Conservation (phyloP, 2,329 filamentous ascomycete species). For the Pseudovirgaria hyperparasitica region DNA sequence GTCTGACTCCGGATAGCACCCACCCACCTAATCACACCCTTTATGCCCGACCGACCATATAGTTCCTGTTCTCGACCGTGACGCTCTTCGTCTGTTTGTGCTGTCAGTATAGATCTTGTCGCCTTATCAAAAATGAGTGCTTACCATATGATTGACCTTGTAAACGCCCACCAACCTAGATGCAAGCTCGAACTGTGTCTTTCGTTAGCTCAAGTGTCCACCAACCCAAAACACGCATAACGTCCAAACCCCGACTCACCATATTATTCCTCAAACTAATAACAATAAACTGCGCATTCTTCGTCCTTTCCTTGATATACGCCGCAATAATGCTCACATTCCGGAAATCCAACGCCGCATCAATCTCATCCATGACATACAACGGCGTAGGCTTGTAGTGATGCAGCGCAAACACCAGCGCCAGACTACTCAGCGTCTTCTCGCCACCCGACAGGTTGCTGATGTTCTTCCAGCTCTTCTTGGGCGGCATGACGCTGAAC, state of each 20-base stretch:
- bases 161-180: conserved; percentile 90
- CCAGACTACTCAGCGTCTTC: conserved; percentile 88
- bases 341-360: conserved; percentile 92
- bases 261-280: conserved; percentile 98
- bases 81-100: conserved; percentile 38
- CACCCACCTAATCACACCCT: no score
- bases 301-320: conserved; percentile 98
- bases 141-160: conserved; percentile 93
- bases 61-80: conserved; percentile 39
- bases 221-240: neutral
- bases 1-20: no score
- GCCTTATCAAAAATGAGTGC: conserved; percentile 9
- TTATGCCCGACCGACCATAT: conserved; percentile 16
- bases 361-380: conserved; percentile 99
- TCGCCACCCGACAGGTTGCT: conserved; percentile 90
- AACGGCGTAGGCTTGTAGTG: conserved; percentile 96
- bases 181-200: conserved; percentile 77
- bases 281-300: conserved; percentile 98
- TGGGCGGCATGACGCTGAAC: conserved; percentile 97
- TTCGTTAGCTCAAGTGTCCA: conserved; percentile 1
- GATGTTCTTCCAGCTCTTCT: conserved; percentile 99
- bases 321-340: conserved; percentile 97
- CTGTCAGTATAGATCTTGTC: conserved; percentile 7
- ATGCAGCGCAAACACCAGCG: conserved; percentile 93
- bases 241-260: no score